These are phyloP conservation scores for Schoenoplectus tabernaemontani DNA, from an alignment of 202 grass and related monocot species.

Conservation along the genomic window DNA sequence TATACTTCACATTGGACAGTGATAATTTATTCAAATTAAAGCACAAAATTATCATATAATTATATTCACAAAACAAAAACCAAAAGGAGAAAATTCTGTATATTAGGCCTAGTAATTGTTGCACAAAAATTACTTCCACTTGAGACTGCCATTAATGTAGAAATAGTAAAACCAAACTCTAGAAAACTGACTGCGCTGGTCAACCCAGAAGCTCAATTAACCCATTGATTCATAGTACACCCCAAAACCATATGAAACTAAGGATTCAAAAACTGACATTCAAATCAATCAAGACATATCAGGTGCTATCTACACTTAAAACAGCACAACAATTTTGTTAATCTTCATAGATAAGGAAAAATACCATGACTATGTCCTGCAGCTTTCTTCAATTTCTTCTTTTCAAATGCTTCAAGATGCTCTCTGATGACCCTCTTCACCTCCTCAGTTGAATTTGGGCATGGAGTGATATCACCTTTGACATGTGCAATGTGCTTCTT, in stretches of 20 bases:
- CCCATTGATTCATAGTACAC: background rate
- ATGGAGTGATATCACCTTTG: slow-evolving; percentile 6
- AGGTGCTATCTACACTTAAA: background rate
- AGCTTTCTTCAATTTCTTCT: background rate
- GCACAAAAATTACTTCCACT: background rate
- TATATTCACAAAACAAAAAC: background rate
- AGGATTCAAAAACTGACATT: background rate
- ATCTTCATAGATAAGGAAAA: background rate
- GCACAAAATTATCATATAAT: background rate
- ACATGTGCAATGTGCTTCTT: slow-evolving; percentile 23
- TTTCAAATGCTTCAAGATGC: background rate
- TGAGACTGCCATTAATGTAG: background rate
- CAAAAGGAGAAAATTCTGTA: background rate
- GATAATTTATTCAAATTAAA: background rate
- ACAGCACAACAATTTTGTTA: background rate
- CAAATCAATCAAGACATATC: background rate
- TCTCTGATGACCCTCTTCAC: background rate
- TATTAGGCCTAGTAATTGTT: background rate
- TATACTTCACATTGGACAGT: background rate
- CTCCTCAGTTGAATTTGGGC: slow-evolving; percentile 19
- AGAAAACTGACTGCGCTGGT: background rate
- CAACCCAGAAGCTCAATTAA: background rate
- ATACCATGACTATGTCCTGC: background rate
- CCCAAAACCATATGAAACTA: background rate
- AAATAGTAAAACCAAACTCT: background rate